Percentiles rank a stretch among this genome's conserved stretches.
Conservation (phyloP, 108 stramenopile species). For the Skeletonema potamos region DNA sequence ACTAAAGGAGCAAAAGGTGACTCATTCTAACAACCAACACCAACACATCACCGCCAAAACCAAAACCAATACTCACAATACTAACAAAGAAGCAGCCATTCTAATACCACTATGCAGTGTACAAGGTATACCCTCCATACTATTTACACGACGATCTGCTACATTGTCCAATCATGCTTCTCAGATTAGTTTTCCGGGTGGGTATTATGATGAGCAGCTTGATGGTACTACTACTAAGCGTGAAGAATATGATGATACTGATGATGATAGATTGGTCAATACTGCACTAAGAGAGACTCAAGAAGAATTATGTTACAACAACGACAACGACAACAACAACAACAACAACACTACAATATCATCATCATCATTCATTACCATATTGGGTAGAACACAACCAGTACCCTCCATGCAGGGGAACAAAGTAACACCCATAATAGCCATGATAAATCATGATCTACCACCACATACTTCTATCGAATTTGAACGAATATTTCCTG, state of each 20-base stretch:
- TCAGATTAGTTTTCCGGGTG: constrained; percentile 83
- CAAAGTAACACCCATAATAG: constrained; percentile 80
- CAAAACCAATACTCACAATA: no score
- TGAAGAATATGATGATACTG: no score
- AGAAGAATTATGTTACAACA: constrained; percentile 61
- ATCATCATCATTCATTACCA: constrained; percentile 21
- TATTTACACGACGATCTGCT: constrained; percentile 83
- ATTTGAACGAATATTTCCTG: constrained; percentile 55
- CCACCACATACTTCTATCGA: constrained; percentile 9
- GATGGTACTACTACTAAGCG: no score
- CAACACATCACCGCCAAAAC: no score
- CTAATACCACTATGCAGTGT: constrained; percentile 81
- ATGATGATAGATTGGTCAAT: constrained; percentile 31
- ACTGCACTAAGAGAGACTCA: constrained; percentile 76
- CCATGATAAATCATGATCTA: constrained; percentile 55
- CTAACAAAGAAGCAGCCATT: constrained; percentile 67
- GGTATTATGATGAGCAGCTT: constrained; percentile 59
- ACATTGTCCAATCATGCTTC: constrained; percentile 71
- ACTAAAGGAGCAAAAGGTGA: not conserved
- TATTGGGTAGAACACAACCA: constrained; percentile 60
- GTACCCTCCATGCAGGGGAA: constrained; percentile 62
- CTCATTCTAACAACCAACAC: no score
- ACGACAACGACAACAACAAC: no score
- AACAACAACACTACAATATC: not conserved
- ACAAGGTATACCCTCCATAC: constrained; percentile 71